Evolutionary conservation across 2,329 filamentous ascomycete genomes (phyloP).

Genomic region (Trichophyton schoenleinii): DNA sequence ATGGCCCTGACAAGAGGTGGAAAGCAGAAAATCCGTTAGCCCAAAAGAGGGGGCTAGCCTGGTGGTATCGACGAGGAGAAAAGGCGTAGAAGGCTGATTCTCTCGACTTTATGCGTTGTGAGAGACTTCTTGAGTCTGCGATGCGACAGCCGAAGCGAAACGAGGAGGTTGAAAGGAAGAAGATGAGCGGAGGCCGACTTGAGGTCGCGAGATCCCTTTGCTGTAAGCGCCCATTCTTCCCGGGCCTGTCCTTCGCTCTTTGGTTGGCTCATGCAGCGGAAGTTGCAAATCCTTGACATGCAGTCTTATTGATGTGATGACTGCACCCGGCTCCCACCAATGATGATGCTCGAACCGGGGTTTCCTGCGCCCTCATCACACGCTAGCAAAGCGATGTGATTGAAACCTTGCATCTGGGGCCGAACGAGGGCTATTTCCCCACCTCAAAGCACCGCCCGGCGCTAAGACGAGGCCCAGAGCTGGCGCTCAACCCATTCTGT

Average conservation of each 20-base stretch:
- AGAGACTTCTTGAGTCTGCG: neutral
- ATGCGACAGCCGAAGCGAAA: neutral
- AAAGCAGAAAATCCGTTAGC: neutral
- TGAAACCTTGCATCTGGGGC: slow-evolving; percentile 2
- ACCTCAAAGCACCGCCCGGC: neutral
- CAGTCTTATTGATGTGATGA: neutral
- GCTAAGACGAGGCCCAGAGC: neutral
- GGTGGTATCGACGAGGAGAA: neutral
- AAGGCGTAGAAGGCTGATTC: neutral
- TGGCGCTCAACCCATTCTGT: neutral
- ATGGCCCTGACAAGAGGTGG: neutral
- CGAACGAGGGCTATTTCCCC: neutral
- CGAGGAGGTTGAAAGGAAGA: neutral
- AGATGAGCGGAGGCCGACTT: neutral
- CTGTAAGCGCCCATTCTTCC: slow-evolving; percentile 4
- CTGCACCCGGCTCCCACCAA: neutral
- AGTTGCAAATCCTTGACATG: slow-evolving; percentile 1
- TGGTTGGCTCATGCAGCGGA: neutral
- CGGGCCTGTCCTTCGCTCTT: neutral
- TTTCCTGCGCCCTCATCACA: slow-evolving; percentile 6
- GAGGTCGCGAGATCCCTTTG: neutral
- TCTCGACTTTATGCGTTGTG: neutral
- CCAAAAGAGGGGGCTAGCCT: neutral
- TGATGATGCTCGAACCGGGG: neutral
- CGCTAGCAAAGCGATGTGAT: slow-evolving; percentile 3